Percentiles rank a stretch among this genome's conserved stretches.
Conservation (phyloP, 1,284 basidiomycete genomes). For the Malassezia japonica region DNA sequence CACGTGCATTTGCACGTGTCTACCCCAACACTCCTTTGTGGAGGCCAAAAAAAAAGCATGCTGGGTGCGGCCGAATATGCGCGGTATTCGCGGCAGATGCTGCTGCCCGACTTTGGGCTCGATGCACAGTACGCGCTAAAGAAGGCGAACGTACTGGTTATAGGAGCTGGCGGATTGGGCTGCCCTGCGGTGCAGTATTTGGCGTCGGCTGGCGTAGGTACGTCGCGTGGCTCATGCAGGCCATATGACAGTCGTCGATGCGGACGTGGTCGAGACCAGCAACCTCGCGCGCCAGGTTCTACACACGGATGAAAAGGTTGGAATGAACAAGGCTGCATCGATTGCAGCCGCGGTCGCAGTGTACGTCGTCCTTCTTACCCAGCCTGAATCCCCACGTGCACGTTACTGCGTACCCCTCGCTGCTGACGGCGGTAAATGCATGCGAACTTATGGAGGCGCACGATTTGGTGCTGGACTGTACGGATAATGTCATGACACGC, state of each 20-base stretch:
- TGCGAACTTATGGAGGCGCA: slow-evolving; percentile 22
- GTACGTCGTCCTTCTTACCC: not conserved
- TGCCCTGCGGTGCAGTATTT: slow-evolving; percentile 92
- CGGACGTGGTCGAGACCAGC: slow-evolving; percentile 78
- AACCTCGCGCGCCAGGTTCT: slow-evolving; percentile 91
- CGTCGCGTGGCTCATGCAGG: slow-evolving; percentile 53
- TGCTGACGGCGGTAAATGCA: slow-evolving; percentile 29
- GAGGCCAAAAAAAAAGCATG: not conserved
- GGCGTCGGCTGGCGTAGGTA: slow-evolving; percentile 80
- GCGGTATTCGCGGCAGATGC: slow-evolving; percentile 95
- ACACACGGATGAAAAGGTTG: slow-evolving; percentile 70
- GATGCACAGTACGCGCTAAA: slow-evolving; percentile 66
- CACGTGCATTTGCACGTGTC: not conserved
- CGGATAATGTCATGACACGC: slow-evolving; percentile 81
- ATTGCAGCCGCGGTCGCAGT: slow-evolving; percentile 54
- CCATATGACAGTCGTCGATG: slow-evolving; percentile 75
- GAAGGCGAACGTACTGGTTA: slow-evolving; percentile 66
- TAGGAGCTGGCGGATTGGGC: slow-evolving; percentile 91
- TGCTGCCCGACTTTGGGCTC: slow-evolving; percentile 78
- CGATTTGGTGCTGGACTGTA: slow-evolving; percentile 83
- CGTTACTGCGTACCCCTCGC: slow-evolving; percentile 18
- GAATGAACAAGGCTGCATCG: slow-evolving; percentile 71
- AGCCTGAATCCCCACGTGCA: slow-evolving; percentile 36
- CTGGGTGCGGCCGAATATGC: slow-evolving; percentile 61
- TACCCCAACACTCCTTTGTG: not conserved